Evolutionary conservation across 768 basidiomycete species (phyloP).

Genomic region (Boletus vermiculosoides): DNA sequence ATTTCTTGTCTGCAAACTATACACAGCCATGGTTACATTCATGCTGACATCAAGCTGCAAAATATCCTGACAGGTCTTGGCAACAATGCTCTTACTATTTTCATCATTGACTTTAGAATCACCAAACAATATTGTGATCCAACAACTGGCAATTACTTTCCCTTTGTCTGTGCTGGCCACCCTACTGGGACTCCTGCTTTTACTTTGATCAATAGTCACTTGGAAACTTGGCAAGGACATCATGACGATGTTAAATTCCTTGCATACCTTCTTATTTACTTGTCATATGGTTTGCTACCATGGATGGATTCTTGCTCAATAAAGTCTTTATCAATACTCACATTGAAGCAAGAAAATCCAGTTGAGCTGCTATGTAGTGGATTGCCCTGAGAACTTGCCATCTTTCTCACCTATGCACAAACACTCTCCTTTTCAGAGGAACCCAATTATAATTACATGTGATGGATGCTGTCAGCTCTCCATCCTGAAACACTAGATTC

Average conservation of each 20-base stretch:
- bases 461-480: background rate
- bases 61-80: background rate
- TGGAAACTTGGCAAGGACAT: background rate
- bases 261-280: background rate
- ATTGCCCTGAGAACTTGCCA: background rate
- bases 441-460: background rate
- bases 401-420: background rate
- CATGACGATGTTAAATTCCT: background rate
- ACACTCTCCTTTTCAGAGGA: background rate
- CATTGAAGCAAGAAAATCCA: background rate
- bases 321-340: background rate
- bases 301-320: background rate
- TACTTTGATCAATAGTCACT: background rate
- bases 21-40: background rate
- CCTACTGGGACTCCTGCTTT: background rate
- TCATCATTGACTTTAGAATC: background rate
- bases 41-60: background rate
- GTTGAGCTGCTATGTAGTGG: background rate
- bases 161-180: background rate
- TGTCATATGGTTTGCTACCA: background rate
- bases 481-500: background rate
- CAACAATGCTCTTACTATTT: background rate
- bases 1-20: background rate
- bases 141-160: background rate
- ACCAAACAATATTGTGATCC: background rate